phyloP scores from a whole-genome alignment of 2,329 filamentous ascomycete species.

The Diplodia intermedia region DNA sequence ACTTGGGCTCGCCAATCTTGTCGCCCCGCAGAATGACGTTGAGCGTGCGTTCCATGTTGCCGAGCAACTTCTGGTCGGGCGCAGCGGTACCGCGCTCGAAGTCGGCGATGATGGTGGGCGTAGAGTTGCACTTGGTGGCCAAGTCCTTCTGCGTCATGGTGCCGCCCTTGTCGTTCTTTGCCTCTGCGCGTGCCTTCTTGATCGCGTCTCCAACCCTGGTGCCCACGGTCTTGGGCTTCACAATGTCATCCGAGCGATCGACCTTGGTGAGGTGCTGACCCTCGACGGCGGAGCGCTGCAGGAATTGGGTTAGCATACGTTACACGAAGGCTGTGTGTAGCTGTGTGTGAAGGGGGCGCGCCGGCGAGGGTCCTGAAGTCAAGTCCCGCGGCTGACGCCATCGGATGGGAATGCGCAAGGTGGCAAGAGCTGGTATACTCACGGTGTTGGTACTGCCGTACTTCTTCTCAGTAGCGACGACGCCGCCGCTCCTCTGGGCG shows the following conservation, averaged over 20 bases:
- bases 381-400: constrained; percentile 10
- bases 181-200: constrained; percentile 76
- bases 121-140: constrained; percentile 89
- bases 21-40: constrained; percentile 86
- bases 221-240: constrained; percentile 90
- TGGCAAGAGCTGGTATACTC: constrained; percentile 52
- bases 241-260: constrained; percentile 94
- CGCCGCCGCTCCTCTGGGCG: constrained; percentile 77
- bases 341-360: neutral
- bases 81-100: constrained; percentile 81
- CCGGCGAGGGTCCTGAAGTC: neutral
- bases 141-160: constrained; percentile 88
- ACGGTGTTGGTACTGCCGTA: constrained; percentile 78
- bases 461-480: constrained; percentile 94
- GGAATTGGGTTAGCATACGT: constrained; percentile 50
- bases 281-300: constrained; percentile 63
- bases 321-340: neutral
- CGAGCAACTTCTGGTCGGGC: constrained; percentile 84
- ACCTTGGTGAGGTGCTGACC: constrained; percentile 98
- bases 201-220: constrained; percentile 82
- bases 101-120: constrained; percentile 77
- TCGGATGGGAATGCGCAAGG: constrained; percentile 14
- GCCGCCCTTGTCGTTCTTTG: constrained; percentile 75
- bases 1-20: constrained; percentile 85
- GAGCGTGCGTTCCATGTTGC: constrained; percentile 79